These are phyloP conservation scores for Mentha longifolia DNA, from an alignment of 257 asterid species.

Conservation along the genomic window DNA sequence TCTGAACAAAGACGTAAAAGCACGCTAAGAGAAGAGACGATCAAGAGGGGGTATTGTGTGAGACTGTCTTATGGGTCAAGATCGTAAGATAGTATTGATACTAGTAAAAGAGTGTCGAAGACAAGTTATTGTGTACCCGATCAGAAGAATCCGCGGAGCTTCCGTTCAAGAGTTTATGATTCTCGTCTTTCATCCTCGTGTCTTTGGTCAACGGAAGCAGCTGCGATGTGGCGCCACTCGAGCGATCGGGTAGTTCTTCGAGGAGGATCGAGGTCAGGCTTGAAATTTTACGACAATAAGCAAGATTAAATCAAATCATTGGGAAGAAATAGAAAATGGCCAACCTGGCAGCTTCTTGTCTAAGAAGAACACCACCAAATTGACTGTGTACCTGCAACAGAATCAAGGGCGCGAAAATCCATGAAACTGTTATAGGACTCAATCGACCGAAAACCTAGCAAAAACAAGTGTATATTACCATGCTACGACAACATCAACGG, in stretches of 20 bases:
- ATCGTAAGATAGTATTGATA: not conserved
- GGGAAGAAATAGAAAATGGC: not conserved
- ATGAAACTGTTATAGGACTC: not conserved
- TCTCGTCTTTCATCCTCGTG: constrained; percentile 64
- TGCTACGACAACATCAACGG: constrained; percentile 92
- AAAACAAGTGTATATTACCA: constrained; percentile 52
- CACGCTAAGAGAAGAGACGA: constrained; percentile 5
- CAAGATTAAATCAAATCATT: not conserved
- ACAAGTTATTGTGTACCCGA: constrained; percentile 41
- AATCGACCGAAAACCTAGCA: not conserved
- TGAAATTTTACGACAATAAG: not conserved
- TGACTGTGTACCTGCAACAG: constrained; percentile 80
- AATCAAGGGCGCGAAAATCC: constrained; percentile 2
- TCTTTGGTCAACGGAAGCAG: constrained; percentile 75
- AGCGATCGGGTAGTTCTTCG: constrained; percentile 82
- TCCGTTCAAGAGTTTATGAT: constrained; percentile 54
- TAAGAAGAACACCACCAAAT: constrained; percentile 79
- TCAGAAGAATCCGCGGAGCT: constrained; percentile 56
- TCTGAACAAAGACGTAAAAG: constrained; percentile 37
- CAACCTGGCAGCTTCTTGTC: constrained; percentile 90
- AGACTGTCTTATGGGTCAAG: not conserved
- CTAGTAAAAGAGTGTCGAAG: not conserved
- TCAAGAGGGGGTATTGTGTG: not conserved
- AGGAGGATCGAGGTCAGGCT: constrained; percentile 25
- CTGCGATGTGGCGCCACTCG: constrained; percentile 44